Evolutionary conservation across 2,329 filamentous ascomycete genomes (phyloP), one percentile per base, ranked within the genome.

Genomic region (Colletotrichum melonis): DNA sequence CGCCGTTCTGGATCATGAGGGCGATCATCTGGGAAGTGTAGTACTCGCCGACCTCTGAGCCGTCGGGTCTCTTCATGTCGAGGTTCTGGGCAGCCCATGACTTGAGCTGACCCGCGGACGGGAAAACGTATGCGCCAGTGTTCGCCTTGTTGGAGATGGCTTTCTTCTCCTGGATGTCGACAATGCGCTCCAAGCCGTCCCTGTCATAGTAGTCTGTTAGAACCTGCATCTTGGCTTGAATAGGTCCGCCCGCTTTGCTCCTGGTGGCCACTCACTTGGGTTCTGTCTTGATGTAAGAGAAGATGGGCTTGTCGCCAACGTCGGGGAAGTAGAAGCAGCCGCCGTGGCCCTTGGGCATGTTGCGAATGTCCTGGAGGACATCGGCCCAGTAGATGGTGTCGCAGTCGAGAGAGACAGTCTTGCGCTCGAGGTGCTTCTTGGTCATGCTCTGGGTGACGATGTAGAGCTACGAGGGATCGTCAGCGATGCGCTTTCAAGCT

Each of bases 311-410:
- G 67, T 79, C 75, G 24, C 78, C 78, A 26, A 78, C 74, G 65
- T 81, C 76, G 22, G 75, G 74, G 63, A 81, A 79, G 71, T 78
- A 78, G 72, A 79, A 75, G 70, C 76, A 78, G 26, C 75, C 78
- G 56, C 78, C 78, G 60, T 79, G 75, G 56, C 73, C 73, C 24
- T 72, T 28, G 16, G 78, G 77, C 77, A 80, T 78, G 63, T 76
- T 70, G 30, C 79, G 77, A 35, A 77, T 75, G 14, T 78, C 64
- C 52, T 76, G 71, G 4, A 81, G 77, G 35, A 81, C 75, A 49
- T 81, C 79, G 52, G 75, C 77, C 79, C 78, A 81, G 76, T 80
- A 80, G 69, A 81, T 79, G 52, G 79, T 81, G n/a, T 81, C 79
- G 74, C 79, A 80, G 69, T 80, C 79, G 55, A 80, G 77, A 11